Percentiles rank a stretch among this genome's conserved stretches.
Conservation (phyloP, 2,329 filamentous ascomycete species). For the Raffaelea arxii region DNA sequence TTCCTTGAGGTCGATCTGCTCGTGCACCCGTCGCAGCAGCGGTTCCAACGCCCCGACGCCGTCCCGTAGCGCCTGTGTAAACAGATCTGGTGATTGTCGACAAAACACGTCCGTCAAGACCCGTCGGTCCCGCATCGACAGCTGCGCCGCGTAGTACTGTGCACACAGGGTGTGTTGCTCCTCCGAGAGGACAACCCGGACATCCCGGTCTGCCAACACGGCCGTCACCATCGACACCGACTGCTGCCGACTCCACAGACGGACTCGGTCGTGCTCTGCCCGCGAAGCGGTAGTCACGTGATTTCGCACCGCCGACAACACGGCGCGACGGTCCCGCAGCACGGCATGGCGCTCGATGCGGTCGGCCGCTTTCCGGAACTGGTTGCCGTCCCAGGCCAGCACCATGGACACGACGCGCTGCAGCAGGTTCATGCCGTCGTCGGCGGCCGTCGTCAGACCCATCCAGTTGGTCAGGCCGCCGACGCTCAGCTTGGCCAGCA, state of each 20-base stretch:
- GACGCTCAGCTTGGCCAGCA: conserved; percentile 70
- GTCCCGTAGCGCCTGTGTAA: conserved; percentile 60
- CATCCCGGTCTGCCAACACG: conserved; percentile 48
- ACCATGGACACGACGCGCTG: conserved; percentile 67
- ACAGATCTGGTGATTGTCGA: conserved; percentile 57
- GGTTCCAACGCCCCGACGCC: conserved; percentile 60
- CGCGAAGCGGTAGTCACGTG: conserved; percentile 41
- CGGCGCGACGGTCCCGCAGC: conserved; percentile 51
- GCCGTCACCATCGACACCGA: conserved; percentile 53
- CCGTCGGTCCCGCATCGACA: conserved; percentile 65
- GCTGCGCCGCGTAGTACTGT: conserved; percentile 61
- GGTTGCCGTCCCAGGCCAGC: conserved; percentile 60
- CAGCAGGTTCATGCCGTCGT: conserved; percentile 73
- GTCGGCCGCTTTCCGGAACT: conserved; percentile 56
- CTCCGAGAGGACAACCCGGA: conserved; percentile 40
- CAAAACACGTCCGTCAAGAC: conserved; percentile 59
- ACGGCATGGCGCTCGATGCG: conserved; percentile 57
- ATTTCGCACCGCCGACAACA: conserved; percentile 49
- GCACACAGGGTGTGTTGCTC: conserved; percentile 54
- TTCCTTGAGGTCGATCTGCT: conserved; percentile 59
- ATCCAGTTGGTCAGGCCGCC: conserved; percentile 71
- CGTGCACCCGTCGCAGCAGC: conserved; percentile 62
- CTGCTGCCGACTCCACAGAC: conserved; percentile 42
- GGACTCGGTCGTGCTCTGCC: conserved; percentile 47
- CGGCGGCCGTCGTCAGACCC: conserved; percentile 57